These are phyloP conservation scores for Epipyxis sp. DNA, from an alignment of 108 stramenopile genomes.

Conservation along the genomic window DNA sequence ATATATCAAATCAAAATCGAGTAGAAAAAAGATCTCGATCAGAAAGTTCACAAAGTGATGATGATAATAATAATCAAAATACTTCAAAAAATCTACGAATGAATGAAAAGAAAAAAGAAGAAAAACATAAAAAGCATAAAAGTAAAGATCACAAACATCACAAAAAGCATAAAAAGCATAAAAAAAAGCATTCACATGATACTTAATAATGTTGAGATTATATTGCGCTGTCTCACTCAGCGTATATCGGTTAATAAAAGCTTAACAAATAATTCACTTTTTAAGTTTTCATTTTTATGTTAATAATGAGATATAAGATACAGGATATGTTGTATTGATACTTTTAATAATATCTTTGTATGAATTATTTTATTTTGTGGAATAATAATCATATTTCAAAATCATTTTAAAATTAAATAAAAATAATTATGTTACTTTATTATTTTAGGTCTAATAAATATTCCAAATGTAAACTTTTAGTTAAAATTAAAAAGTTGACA, in stretches of 20 bases:
- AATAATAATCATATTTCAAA: too few relatives aligned
- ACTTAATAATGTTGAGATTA: not conserved
- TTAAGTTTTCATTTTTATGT: not conserved
- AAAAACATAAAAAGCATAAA: conserved; percentile 2
- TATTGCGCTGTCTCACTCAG: not conserved
- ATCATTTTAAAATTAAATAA: too few relatives aligned
- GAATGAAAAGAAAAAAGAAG: not conserved
- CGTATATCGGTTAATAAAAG: not conserved
- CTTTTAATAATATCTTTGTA: too few relatives aligned
- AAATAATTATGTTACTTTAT: too few relatives aligned
- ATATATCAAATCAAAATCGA: not conserved
- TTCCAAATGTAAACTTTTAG: too few relatives aligned
- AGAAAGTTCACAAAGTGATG: not conserved
- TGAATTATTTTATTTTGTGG: too few relatives aligned
- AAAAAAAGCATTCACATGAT: not conserved
- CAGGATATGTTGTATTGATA: not conserved
- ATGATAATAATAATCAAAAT: not conserved
- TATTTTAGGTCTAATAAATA: too few relatives aligned
- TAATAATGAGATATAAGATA: not conserved
- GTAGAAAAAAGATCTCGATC: not conserved
- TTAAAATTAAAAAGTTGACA: too few relatives aligned
- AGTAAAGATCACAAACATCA: not conserved
- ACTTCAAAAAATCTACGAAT: not conserved
- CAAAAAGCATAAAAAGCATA: not conserved
- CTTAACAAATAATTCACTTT: not conserved